phyloP scores from a whole-genome alignment of 768 basidiomycete species.

The Tephrocybe sp. region DNA sequence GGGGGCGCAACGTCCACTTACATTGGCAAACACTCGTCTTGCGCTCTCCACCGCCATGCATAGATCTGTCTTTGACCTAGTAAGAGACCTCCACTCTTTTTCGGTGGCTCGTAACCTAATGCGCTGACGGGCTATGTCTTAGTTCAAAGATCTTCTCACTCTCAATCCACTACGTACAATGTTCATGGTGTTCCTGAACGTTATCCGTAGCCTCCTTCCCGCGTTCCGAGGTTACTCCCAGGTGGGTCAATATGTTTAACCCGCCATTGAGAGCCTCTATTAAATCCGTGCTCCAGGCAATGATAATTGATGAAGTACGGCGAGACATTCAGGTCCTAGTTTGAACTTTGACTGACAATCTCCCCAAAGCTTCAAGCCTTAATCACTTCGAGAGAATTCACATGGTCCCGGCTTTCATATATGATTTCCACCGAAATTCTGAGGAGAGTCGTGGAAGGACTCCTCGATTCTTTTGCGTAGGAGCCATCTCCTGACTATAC shows the following conservation, averaged over 20 bases:
- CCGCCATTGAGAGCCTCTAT: conserved; percentile 15
- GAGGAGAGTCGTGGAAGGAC: conserved; percentile 60
- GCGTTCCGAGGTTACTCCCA: conserved; percentile 86
- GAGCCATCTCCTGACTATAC: conserved; percentile 25
- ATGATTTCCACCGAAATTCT: conserved; percentile 61
- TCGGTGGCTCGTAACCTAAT: not conserved
- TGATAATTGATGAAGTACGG: conserved; percentile 81
- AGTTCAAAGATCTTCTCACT: conserved; percentile 42
- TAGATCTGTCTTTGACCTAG: conserved; percentile 53
- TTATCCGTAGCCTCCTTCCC: conserved; percentile 72
- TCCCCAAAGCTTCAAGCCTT: conserved; percentile 59
- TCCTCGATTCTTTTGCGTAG: conserved; percentile 73
- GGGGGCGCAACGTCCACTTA: conserved; percentile 68
- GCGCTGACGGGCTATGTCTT: conserved; percentile 9
- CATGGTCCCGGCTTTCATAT: conserved; percentile 60
- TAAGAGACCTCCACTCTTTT: conserved; percentile 23
- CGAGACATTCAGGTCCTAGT: conserved; percentile 13
- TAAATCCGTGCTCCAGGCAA: conserved; percentile 39
- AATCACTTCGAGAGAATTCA: conserved; percentile 68
- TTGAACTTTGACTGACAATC: conserved; percentile 14
- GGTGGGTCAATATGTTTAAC: conserved; percentile 28
- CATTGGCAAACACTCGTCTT: conserved; percentile 49
- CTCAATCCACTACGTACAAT: conserved; percentile 68
- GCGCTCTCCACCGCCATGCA: conserved; percentile 51
- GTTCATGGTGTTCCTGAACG: conserved; percentile 69